Percentiles rank a stretch among this genome's conserved stretches.
These are phyloP conservation scores for Xylaria sp. DNA, from an alignment of 2,329 filamentous ascomycete species.

Conservation along the genomic window DNA sequence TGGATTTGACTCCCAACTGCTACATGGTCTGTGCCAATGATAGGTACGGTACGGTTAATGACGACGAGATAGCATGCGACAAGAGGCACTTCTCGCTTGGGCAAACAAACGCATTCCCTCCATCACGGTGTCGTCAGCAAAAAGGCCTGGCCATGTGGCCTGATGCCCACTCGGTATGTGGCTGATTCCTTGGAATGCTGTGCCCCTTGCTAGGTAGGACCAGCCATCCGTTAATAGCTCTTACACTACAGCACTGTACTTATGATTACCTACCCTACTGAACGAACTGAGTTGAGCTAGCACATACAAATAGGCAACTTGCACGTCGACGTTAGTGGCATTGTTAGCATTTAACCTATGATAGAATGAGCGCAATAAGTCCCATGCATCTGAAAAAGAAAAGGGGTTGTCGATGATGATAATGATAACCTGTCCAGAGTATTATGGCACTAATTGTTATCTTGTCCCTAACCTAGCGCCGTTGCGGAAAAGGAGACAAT, in stretches of 20 bases:
- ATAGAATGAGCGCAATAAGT: slow-evolving; percentile 5
- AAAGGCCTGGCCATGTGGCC: slow-evolving; percentile 9
- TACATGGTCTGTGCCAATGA: slow-evolving; percentile 19
- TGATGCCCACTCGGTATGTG: slow-evolving; percentile 13
- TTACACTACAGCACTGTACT: not conserved
- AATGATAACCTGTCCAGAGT: slow-evolving; percentile 1
- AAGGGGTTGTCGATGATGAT: slow-evolving; percentile 21
- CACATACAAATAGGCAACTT: slow-evolving; percentile 11
- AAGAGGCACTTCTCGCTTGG: slow-evolving; percentile 17
- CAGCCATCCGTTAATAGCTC: slow-evolving; percentile 14
- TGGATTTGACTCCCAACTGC: slow-evolving; percentile 31
- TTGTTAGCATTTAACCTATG: not conserved
- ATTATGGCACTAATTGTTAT: slow-evolving; percentile 8
- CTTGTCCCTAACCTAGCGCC: slow-evolving; percentile 9
- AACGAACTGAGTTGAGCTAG: slow-evolving; percentile 8
- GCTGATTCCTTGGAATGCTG: slow-evolving; percentile 15
- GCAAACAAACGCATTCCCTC: slow-evolving; percentile 5
- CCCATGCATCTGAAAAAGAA: slow-evolving; percentile 31
- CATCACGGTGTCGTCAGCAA: slow-evolving; percentile 18
- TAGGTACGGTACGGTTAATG: not conserved
- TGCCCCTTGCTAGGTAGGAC: slow-evolving; percentile 16
- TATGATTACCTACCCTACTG: not conserved
- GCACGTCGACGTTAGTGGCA: slow-evolving; percentile 5
- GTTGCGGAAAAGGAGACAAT: slow-evolving; percentile 15
- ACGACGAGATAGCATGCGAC: slow-evolving; percentile 1